These are phyloP conservation scores for Syncephalastrum racemosum DNA, from an alignment of 371 early-diverging fungal species.

Conservation along the genomic window DNA sequence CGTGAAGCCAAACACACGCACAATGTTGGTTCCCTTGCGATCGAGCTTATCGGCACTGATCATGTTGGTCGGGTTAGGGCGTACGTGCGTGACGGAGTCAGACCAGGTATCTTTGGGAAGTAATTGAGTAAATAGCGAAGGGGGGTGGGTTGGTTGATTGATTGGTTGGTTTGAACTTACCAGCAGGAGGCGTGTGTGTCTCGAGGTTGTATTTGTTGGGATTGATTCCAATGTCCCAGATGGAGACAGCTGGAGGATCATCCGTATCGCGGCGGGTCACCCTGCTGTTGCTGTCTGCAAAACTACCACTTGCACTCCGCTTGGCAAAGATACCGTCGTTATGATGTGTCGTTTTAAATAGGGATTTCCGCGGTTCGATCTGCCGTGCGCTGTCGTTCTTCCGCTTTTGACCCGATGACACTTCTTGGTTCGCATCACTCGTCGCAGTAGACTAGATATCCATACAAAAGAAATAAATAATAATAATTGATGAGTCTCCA, in stretches of 20 bases:
- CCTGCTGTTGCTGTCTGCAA: constrained; percentile 17
- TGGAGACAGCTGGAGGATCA: constrained; percentile 21
- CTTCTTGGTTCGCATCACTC: not conserved
- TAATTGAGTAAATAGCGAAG: not conserved
- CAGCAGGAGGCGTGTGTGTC: not conserved
- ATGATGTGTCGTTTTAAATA: constrained; percentile 9
- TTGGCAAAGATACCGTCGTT: constrained; percentile 19
- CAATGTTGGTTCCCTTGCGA: constrained; percentile 10
- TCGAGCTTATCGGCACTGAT: not conserved
- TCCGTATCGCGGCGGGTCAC: constrained; percentile 17
- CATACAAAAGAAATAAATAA: not conserved
- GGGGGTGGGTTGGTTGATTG: not conserved
- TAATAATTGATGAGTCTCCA: too few species aligned
- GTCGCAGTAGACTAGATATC: not conserved
- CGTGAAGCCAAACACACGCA: constrained; percentile 41
- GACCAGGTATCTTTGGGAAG: constrained; percentile 1
- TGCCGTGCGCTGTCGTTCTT: constrained; percentile 4
- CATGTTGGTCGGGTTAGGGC: too few species aligned
- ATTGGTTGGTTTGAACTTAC: not conserved
- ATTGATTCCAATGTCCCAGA: constrained; percentile 33
- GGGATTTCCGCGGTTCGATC: too few species aligned
- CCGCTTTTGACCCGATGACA: not conserved
- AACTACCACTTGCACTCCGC: constrained; percentile 9
- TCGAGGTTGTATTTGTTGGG: constrained; percentile 10
- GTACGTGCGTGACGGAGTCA: constrained; percentile 4